Conservation (phyloP, 139 green algal species). For the Gonium pectorale region DNA sequence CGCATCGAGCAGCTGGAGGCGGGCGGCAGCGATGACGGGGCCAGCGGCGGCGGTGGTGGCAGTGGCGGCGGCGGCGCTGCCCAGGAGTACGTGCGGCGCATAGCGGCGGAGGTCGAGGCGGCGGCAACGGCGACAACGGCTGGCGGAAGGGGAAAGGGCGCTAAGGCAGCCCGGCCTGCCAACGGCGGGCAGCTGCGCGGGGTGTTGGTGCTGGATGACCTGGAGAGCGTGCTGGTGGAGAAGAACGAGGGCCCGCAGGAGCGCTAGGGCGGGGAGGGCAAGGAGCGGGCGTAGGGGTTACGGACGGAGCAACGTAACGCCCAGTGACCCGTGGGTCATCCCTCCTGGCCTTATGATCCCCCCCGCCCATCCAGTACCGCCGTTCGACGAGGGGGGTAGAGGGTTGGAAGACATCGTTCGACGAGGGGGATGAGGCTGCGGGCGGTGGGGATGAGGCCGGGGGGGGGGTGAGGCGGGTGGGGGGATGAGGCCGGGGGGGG, state of each 20-base stretch:
- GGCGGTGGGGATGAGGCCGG: too few species aligned
- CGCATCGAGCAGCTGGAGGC: not conserved
- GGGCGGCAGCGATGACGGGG: not conserved
- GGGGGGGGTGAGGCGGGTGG: too few species aligned
- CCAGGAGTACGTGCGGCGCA: not conserved
- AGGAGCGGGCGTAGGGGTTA: too few species aligned
- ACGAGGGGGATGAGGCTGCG: too few species aligned
- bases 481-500: too few species aligned
- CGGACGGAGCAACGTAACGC: too few species aligned
- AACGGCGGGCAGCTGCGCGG: not conserved
- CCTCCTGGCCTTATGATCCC: too few species aligned
- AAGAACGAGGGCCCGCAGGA: conserved; percentile 37
- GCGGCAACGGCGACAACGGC: not conserved
- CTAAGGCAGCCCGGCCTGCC: not conserved
- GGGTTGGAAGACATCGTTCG: too few species aligned
- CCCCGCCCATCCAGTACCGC: too few species aligned
- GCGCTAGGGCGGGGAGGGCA: too few species aligned
- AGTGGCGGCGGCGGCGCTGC: not conserved
- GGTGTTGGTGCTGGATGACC: not conserved
- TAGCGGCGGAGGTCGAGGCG: not conserved
- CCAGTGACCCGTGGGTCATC: too few species aligned
- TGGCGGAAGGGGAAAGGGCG: not conserved
- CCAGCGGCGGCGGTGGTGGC: not conserved
- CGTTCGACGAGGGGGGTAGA: too few species aligned
- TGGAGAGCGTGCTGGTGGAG: conserved; percentile 13